phyloP scores from a whole-genome alignment of 2,329 filamentous ascomycete genomes.

The Phaeomoniella chlamydospora region DNA sequence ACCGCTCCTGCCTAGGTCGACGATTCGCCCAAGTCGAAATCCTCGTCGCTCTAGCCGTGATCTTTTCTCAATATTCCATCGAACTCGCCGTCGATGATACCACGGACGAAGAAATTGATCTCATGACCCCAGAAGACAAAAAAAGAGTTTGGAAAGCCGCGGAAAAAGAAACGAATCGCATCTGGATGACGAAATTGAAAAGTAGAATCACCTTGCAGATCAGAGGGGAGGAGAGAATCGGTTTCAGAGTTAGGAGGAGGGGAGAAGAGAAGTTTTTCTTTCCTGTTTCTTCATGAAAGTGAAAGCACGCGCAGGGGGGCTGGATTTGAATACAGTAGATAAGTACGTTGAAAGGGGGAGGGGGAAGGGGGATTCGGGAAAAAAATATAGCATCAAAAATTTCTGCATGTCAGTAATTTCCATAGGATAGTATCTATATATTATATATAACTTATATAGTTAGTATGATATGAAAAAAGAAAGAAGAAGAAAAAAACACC shows the following conservation, averaged over 20 bases:
- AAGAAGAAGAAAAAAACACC: no score
- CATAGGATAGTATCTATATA: background rate
- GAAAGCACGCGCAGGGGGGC: background rate
- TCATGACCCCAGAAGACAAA: slow-evolving; percentile 33
- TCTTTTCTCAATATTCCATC: slow-evolving; percentile 46
- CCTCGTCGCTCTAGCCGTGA: slow-evolving; percentile 35
- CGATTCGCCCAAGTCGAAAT: slow-evolving; percentile 43
- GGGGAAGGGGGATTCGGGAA: background rate
- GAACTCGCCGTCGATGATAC: slow-evolving; percentile 55
- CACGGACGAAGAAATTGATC: slow-evolving; percentile 36
- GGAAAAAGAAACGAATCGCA: slow-evolving; percentile 35
- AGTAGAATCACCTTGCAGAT: slow-evolving; percentile 62
- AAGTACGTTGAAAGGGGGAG: no score
- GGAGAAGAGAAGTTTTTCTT: slow-evolving; percentile 43
- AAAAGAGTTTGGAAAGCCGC: slow-evolving; percentile 47
- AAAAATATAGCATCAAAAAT: background rate
- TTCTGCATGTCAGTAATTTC: background rate
- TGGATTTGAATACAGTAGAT: background rate
- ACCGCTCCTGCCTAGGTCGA: slow-evolving; percentile 39
- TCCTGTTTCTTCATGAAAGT: background rate
- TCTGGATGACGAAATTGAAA: slow-evolving; percentile 38
- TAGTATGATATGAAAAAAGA: no score
- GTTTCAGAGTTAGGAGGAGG: slow-evolving; percentile 52
- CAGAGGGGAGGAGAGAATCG: slow-evolving; percentile 45
- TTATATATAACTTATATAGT: background rate